These are phyloP conservation scores for Pythium graminicola DNA, from an alignment of 352 stramenopile genomes.

Conservation along the genomic window DNA sequence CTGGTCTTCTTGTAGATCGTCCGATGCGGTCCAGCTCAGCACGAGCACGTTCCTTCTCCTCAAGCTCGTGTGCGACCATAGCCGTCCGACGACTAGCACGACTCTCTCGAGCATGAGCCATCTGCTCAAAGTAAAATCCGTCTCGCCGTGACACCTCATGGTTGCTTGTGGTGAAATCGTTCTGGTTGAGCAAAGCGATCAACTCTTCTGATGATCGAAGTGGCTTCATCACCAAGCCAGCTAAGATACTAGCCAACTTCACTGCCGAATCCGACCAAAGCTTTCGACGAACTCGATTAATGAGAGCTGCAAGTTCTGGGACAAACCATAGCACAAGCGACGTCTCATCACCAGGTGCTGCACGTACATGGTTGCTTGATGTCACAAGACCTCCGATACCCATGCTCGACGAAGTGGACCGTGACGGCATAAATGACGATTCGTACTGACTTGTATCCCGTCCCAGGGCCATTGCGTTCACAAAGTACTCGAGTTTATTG, in stretches of 20 bases:
- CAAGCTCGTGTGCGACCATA: slow-evolving; percentile 52
- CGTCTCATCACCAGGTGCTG: slow-evolving; percentile 64
- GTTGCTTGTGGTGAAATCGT: slow-evolving; percentile 65
- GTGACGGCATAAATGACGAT: slow-evolving; percentile 62
- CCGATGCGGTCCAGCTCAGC: slow-evolving; percentile 61
- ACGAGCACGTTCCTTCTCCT: slow-evolving; percentile 58
- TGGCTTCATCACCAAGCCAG: slow-evolving; percentile 48
- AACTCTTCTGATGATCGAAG: slow-evolving; percentile 69
- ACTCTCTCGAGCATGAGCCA: slow-evolving; percentile 70
- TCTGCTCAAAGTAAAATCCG: slow-evolving; percentile 80
- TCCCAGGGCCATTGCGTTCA: slow-evolving; percentile 69
- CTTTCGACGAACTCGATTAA: slow-evolving; percentile 56
- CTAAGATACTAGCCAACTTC: slow-evolving; percentile 59
- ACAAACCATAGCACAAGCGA: slow-evolving; percentile 73
- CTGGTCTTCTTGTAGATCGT: slow-evolving; percentile 41
- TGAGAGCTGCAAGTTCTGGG: slow-evolving; percentile 59
- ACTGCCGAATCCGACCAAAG: slow-evolving; percentile 68
- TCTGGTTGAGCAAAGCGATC: slow-evolving; percentile 36
- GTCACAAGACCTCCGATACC: slow-evolving; percentile 37
- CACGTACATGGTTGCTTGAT: slow-evolving; percentile 50
- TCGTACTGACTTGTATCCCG: slow-evolving; percentile 67
- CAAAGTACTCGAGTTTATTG: slow-evolving; percentile 83
- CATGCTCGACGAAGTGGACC: slow-evolving; percentile 29
- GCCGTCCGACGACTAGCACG: slow-evolving; percentile 43
- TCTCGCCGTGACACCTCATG: slow-evolving; percentile 70